Percentiles rank a stretch among this genome's conserved stretches.
These are phyloP conservation scores for Fusarium euwallaceae DNA, from an alignment of 2,329 filamentous ascomycete genomes.

Conservation along the genomic window DNA sequence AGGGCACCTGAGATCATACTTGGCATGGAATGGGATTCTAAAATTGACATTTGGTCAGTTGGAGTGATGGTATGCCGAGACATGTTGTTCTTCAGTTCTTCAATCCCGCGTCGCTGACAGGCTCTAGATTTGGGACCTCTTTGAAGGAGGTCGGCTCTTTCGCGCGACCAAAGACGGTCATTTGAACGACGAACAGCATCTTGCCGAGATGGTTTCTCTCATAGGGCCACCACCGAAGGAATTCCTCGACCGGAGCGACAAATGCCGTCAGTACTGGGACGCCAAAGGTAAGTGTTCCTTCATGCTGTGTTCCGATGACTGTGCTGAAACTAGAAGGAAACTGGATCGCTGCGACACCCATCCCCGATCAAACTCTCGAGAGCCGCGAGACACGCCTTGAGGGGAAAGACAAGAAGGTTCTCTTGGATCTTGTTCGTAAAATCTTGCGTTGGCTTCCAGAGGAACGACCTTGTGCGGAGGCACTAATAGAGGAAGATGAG, in stretches of 20 bases:
- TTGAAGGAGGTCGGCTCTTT: conserved; percentile 18
- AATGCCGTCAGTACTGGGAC: background rate
- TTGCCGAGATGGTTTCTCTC: conserved; percentile 34
- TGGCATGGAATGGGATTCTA: conserved; percentile 6
- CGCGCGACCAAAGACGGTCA: background rate
- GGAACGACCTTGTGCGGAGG: background rate
- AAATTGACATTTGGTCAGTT: conserved; percentile 13
- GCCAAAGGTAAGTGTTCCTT: background rate
- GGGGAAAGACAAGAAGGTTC: background rate
- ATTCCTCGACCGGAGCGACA: conserved; percentile 31
- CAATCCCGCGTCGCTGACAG: background rate
- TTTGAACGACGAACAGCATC: conserved; percentile 30
- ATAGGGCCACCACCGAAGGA: conserved; percentile 19
- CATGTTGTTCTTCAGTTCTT: too few species aligned
- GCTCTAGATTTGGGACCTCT: conserved; percentile 24
- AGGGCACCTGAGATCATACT: background rate
- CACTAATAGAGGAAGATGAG: background rate
- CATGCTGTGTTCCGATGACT: background rate
- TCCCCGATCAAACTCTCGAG: background rate
- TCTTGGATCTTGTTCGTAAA: background rate
- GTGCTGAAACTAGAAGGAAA: background rate
- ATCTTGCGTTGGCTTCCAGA: background rate
- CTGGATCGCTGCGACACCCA: background rate
- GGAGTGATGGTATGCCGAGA: background rate
- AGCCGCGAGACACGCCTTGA: background rate